phyloP scores from a whole-genome alignment of 352 stramenopile species.

The Phytopythium mirpurense region DNA sequence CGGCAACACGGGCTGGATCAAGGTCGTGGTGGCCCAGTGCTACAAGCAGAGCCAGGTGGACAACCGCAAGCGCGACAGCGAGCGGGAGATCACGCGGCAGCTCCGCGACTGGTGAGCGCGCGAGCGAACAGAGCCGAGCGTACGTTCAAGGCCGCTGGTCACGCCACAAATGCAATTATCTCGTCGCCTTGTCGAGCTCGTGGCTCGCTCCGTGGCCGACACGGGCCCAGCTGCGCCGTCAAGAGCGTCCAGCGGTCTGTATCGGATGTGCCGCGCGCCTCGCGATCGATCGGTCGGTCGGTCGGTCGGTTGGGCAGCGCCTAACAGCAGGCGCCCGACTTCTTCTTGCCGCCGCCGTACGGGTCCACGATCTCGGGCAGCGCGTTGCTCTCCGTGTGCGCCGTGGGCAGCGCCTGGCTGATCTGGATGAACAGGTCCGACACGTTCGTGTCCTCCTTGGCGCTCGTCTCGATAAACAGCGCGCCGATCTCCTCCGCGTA shows the following conservation, averaged over 20 bases:
- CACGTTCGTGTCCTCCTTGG: slow-evolving; percentile 93
- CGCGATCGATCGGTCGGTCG: too few species aligned
- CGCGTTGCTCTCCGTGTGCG: slow-evolving; percentile 72
- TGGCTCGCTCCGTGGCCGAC: slow-evolving; percentile 2
- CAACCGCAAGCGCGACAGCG: slow-evolving; percentile 67
- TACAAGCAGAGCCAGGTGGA: slow-evolving; percentile 62
- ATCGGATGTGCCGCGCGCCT: too few species aligned
- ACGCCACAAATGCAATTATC: slow-evolving; percentile 26
- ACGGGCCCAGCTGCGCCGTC: too few species aligned
- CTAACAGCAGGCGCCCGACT: slow-evolving; percentile 76
- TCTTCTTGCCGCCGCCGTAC: slow-evolving; percentile 81
- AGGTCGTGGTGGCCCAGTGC: slow-evolving; percentile 72
- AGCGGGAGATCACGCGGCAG: slow-evolving; percentile 69
- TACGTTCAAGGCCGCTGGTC: too few species aligned
- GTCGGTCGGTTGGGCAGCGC: too few species aligned
- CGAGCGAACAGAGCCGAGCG: not conserved
- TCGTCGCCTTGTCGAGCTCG: slow-evolving; percentile 6
- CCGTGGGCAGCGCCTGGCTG: slow-evolving; percentile 74
- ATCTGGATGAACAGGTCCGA: slow-evolving; percentile 91
- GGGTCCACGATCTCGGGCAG: slow-evolving; percentile 83
- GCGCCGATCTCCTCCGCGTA: slow-evolving; percentile 92
- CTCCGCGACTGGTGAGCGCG: slow-evolving; percentile 60
- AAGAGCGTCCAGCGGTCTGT: too few species aligned
- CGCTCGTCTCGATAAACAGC: slow-evolving; percentile 92
- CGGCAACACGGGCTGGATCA: slow-evolving; percentile 79